Base-by-base conservation (phyloP, 495 filamentous ascomycete genomes). In the Aspergillus taichungensis region DNA sequence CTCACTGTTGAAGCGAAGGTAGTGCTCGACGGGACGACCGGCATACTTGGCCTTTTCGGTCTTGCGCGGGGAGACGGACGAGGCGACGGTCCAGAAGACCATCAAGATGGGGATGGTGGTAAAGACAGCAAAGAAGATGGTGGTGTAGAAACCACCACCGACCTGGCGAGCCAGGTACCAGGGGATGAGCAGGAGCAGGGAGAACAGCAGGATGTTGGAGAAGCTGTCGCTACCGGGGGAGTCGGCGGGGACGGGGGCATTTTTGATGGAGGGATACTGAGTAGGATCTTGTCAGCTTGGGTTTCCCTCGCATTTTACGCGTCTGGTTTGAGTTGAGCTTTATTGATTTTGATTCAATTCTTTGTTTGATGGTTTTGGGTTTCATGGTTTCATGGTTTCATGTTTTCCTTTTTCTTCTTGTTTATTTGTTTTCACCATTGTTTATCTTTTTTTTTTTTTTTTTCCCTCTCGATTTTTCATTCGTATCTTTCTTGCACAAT, bases 31-130 rank as follows among this genome's bases (percentile, higher is more conserved):
- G 7, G 78, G 77, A 32, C 73, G 72, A 36, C 80, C 80, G 18
- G 80, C 75, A 45, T 73, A 73, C 49, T 65, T 68, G 46, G 73
- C 78, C 60, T 81, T 82, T 54, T 82, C 78, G 54, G 76, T 82
- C 52, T 74, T 75, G 47, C 78, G 74, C 5, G 78, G 76, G 8
- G 78, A 79, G 47, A 75, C 69, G 30, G 63, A 62, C 3, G 78
- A 82, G 13, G 74, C 71, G 24, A 77, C 45, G 37, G 68, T 70
- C 78, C 78, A 82, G 62, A 79, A 81, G 42, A 57, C 66, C 54
- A 69, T 68, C 32, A 82, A 64, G 46, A 82, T 68, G 9, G 78
- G 78, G 14, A 81, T 63, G 27, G 64, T 63, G 38, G 76, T 72
- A 47, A 81, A 63, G 14, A 78, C 34, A 33, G 73, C 70, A 50